A percentile compares a stretch with the other conserved stretches of the same genome.
Evolutionary conservation across 2,329 filamentous ascomycete species (phyloP).

Genomic region (Penicillium sp.): DNA sequence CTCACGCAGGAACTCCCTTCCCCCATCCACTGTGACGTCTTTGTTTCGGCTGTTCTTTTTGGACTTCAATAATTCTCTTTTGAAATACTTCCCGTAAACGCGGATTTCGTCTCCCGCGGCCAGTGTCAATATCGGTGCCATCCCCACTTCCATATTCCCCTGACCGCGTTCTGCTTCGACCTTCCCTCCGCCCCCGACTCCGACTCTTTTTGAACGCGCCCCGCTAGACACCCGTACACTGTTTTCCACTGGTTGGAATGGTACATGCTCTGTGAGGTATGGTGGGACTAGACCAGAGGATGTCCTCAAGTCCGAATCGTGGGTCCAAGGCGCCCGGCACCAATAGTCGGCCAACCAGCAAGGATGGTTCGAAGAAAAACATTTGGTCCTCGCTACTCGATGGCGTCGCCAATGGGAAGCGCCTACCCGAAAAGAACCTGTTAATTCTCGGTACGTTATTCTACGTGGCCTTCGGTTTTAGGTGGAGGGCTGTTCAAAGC

Average conservation of each 20-base stretch:
- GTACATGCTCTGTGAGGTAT: conserved; percentile 33
- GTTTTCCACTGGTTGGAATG: conserved; percentile 30
- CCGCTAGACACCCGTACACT: neutral
- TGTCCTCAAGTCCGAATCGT: conserved; percentile 41
- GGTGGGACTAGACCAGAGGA: conserved; percentile 39
- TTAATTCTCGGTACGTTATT: conserved; percentile 72
- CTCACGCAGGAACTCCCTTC: conserved; percentile 18
- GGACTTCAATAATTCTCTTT: neutral
- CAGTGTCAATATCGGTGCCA: neutral
- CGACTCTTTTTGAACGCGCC: conserved; percentile 11
- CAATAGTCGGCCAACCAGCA: conserved; percentile 50
- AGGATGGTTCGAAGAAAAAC: conserved; percentile 73
- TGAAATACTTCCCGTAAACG: neutral
- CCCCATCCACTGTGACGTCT: conserved; percentile 13
- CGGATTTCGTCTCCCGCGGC: neutral
- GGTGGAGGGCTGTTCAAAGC: neutral
- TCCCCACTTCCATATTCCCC: conserved; percentile 29
- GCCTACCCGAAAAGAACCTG: conserved; percentile 87
- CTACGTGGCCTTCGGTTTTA: neutral
- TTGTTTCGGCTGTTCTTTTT: neutral
- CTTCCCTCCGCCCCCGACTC: conserved; percentile 21
- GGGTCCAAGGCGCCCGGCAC: conserved; percentile 32
- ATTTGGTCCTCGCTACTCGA: conserved; percentile 95
- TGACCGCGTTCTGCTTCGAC: conserved; percentile 26
- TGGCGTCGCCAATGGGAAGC: conserved; percentile 84